phyloP scores from a whole-genome alignment of 768 basidiomycete genomes.

The Collybia sp. region DNA sequence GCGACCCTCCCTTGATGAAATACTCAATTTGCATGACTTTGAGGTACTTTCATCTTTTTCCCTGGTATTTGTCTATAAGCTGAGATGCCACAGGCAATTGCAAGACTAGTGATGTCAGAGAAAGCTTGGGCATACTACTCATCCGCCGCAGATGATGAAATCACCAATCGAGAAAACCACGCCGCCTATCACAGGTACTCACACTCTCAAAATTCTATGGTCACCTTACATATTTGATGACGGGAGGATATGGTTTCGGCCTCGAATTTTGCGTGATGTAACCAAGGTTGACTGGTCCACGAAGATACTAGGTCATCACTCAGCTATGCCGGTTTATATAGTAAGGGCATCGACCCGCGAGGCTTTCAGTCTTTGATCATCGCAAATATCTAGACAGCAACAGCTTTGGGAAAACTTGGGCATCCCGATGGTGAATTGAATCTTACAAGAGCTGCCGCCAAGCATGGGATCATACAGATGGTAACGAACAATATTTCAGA shows the following conservation, averaged over 20 bases:
- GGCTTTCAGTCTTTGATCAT: not conserved
- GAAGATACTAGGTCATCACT: slow-evolving; percentile 69
- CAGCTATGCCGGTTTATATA: slow-evolving; percentile 79
- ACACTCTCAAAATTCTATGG: slow-evolving; percentile 1
- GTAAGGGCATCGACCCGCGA: slow-evolving; percentile 29
- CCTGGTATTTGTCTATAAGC: slow-evolving; percentile 2
- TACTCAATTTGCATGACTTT: slow-evolving; percentile 92
- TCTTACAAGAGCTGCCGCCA: slow-evolving; percentile 83
- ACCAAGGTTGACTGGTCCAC: slow-evolving; percentile 84
- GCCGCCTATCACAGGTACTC: slow-evolving; percentile 81
- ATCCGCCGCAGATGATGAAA: slow-evolving; percentile 95
- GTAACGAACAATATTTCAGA: slow-evolving; percentile 14
- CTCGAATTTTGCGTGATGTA: slow-evolving; percentile 81
- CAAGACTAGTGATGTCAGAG: slow-evolving; percentile 72
- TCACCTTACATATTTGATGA: not conserved
- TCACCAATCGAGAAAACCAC: slow-evolving; percentile 86
- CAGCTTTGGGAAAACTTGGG: slow-evolving; percentile 89
- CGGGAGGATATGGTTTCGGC: slow-evolving; percentile 90
- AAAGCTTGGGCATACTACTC: slow-evolving; percentile 98
- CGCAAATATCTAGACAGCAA: slow-evolving; percentile 46
- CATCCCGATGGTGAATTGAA: slow-evolving; percentile 95
- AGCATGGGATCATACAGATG: slow-evolving; percentile 57
- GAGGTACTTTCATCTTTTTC: slow-evolving; percentile 46
- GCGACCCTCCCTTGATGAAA: slow-evolving; percentile 70
- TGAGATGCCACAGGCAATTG: slow-evolving; percentile 57